Evolutionary conservation across 257 asterid species (phyloP).

Genomic region (Rauvolfia tetraphylla): DNA sequence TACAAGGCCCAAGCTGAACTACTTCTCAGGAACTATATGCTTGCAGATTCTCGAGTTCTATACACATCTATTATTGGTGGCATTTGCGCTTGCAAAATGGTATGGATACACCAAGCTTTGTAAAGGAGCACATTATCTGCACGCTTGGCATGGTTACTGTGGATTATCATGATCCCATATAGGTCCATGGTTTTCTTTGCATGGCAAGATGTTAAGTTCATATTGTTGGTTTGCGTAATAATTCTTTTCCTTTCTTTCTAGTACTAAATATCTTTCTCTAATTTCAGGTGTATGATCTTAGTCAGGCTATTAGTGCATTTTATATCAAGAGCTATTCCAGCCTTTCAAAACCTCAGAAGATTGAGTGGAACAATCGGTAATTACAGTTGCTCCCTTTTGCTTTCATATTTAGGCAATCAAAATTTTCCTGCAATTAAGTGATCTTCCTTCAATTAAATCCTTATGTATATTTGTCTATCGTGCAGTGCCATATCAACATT

Average conservation of each 20-base stretch:
- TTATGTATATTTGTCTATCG: conserved; percentile 3
- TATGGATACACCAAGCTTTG: conserved; percentile 18
- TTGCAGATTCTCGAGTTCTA: conserved; percentile 42
- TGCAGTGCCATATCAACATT: conserved; percentile 72
- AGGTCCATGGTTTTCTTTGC: neutral
- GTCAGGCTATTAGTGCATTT: conserved; percentile 44
- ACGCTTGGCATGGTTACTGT: too few species aligned
- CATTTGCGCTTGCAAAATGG: conserved; percentile 66
- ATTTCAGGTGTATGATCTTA: conserved; percentile 64
- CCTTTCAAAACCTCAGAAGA: conserved; percentile 47
- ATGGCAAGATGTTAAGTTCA: neutral
- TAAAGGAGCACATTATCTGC: neutral
- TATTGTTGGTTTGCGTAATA: neutral
- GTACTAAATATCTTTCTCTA: neutral
- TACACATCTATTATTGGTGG: conserved; percentile 54
- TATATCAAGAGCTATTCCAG: conserved; percentile 57
- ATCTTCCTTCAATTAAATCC: conserved; percentile 8
- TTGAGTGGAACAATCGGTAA: conserved; percentile 90
- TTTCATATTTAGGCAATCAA: neutral
- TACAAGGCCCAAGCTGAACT: conserved; percentile 47
- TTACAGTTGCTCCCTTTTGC: conserved; percentile 19
- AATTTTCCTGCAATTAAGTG: neutral
- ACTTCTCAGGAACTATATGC: conserved; percentile 42
- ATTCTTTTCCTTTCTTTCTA: neutral
- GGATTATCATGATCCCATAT: neutral